Base-by-base conservation (phyloP, 2,329 filamentous ascomycete species). In the Truncatella angustata region DNA sequence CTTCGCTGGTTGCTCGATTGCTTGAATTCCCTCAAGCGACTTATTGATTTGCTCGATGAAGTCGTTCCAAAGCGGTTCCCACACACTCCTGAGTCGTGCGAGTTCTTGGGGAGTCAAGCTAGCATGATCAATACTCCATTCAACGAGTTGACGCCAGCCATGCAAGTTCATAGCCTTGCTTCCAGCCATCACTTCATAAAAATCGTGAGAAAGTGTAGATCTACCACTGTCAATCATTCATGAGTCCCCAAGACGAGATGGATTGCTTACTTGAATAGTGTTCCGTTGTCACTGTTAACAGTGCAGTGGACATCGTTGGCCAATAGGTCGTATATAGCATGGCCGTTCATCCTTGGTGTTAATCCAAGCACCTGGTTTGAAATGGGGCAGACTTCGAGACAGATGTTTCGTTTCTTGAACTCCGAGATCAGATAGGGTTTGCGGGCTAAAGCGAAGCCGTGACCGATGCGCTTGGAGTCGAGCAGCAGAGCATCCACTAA, bases 351-450 rank as follows among this genome's bases (percentile, higher is more conserved):
- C 42, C 81, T 78, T 7, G 84, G 78, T 47, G 85, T 88, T 16
- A 91, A 75, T 30, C 88, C 86, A 16, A 91, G 70, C 0, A 91
- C 74, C 72, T 91, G 88, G 62, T 91, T 91, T 1, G 86, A 90
- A 46, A 90, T 90, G 0, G 87, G 88, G 59, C 88, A 91, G 1
- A 88, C 72, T 70, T 91, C 88, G n/a, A 91, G 74, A 58, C 86
- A 89, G 30, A 91, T 80, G 9, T 76, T 74, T n/a, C 74, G 73
- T 53, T 75, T 69, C 66, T 81, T 84, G 78, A 90, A 88, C 46
- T 78, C 71, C 56, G 84, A 72, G 68, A 90, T 81, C n/a, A 90
- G 70, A 34, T 80, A 71, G 0, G 84, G 84, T 63, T 90, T 87
- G 52, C 83, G 80, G 12, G 85, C 74, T 4, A 91, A 70, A 0